A percentile compares a stretch with the other conserved stretches of the same genome.
Conservation (phyloP, 306 rosid genomes). For the Prinsepia uniflora region DNA sequence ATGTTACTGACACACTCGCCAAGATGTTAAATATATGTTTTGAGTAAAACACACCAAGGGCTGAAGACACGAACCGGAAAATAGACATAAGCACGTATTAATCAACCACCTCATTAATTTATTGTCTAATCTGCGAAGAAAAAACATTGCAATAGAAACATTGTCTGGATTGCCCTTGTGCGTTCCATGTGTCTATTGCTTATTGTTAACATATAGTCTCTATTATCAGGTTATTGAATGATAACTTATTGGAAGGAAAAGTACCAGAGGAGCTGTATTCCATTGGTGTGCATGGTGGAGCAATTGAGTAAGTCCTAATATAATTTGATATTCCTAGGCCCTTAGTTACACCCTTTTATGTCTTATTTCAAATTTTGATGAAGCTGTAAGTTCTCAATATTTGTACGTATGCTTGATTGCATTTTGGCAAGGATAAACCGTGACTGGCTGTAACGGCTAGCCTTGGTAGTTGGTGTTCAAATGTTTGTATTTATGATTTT, state of each 20-base stretch:
- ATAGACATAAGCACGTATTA: too few relatives aligned
- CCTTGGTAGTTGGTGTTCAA: too few relatives aligned
- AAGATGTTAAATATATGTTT: background rate
- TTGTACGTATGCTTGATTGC: background rate
- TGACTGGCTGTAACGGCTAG: too few relatives aligned
- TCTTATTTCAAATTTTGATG: background rate
- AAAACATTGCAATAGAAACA: background rate
- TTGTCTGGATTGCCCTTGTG: background rate
- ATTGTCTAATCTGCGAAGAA: background rate
- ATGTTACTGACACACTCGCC: background rate
- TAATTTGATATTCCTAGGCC: background rate
- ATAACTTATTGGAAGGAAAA: slow-evolving; percentile 73
- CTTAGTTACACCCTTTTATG: background rate
- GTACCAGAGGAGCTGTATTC: slow-evolving; percentile 86
- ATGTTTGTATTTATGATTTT: too few relatives aligned
- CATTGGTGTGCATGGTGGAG: slow-evolving; percentile 92
- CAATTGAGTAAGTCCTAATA: slow-evolving; percentile 65
- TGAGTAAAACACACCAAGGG: background rate
- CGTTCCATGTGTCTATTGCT: background rate
- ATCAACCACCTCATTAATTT: background rate
- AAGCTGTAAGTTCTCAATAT: background rate
- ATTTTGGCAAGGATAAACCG: background rate
- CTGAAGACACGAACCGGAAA: too few relatives aligned
- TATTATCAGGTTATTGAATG: slow-evolving; percentile 69
- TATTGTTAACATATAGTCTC: slow-evolving; percentile 23